Base-by-base conservation (phyloP, 2,329 filamentous ascomycete genomes). In the Hymenoscyphus linearis region DNA sequence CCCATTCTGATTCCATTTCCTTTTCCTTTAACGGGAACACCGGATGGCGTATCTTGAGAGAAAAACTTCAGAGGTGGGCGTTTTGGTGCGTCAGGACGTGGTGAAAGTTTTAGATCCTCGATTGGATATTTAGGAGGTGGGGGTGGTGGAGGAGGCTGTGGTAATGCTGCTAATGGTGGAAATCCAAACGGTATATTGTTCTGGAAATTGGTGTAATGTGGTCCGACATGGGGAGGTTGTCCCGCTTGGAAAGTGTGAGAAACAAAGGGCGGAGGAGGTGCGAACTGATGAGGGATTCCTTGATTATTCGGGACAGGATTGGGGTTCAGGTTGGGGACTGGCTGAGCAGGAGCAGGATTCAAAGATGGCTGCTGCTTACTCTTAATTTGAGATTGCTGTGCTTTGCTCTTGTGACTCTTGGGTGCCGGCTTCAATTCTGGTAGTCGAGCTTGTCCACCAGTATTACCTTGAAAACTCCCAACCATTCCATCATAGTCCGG, bases 51-150 rank as follows among this genome's bases (percentile, higher is more conserved):
- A 61, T 91, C 83, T 58, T 80, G 82, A 63, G 88, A 90, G 68
- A 96, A 79, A 71, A 90, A 96, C 61, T 90, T 90, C 54, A 98
- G 76, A 1, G 83, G 76, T 2, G 95, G 95, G 14, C 95, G 86
- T 60, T 85, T 82, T 12, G 66, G 74, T 27, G 81, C 85, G 58
- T 87, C 82, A 27, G 78, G 77, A 60, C 85, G 84, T 1, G 88
- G 87, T 25, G 87, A 82, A 26, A 98, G 80, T 67, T 96, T 89
- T 55, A 98, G 77, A 75, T 99, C 95, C 71, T 99, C 95, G 64
- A 96, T 96, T 0, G 95, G 95, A 73, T 97, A 98, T 73, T 96
- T 97, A 64, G 95, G 88, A 1, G 87, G 85, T 0, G 90, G 89
- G 2, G 89, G 88, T 6, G 87, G 84, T 0, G 87, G 83, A 3